Evolutionary conservation across 2,329 filamentous ascomycete genomes (phyloP).

Genomic region (Thermothelomyces thermophilus): DNA sequence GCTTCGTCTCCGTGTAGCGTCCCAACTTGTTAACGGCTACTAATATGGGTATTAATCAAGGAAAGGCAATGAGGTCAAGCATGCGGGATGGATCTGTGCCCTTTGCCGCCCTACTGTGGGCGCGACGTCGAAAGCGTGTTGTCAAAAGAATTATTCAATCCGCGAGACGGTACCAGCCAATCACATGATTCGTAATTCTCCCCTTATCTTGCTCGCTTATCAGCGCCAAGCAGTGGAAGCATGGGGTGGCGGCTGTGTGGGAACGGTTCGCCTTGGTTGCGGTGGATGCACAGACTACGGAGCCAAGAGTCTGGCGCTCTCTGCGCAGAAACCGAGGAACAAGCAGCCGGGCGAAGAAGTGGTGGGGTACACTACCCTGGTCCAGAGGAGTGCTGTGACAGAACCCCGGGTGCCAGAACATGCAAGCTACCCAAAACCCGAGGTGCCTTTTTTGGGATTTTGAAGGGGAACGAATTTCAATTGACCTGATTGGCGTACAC

Average conservation of each 20-base stretch:
- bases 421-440: too few relatives aligned
- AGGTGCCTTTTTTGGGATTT: too few relatives aligned
- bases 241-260: slow-evolving; percentile 7
- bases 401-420: too few relatives aligned
- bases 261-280: slow-evolving; percentile 11
- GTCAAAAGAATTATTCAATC: slow-evolving; percentile 34
- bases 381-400: not conserved
- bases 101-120: too few relatives aligned
- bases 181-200: slow-evolving; percentile 30
- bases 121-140: slow-evolving; percentile 17
- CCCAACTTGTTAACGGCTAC: not conserved
- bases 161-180: slow-evolving; percentile 34
- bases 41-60: not conserved
- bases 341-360: not conserved
- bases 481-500: too few relatives aligned
- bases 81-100: too few relatives aligned
- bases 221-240: slow-evolving; percentile 5
- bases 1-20: not conserved
- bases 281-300: slow-evolving; percentile 6
- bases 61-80: not conserved
- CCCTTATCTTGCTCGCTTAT: slow-evolving; percentile 45
- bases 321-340: not conserved
- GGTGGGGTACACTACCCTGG: slow-evolving; percentile 2
- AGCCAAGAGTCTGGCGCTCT: not conserved
- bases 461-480: too few relatives aligned